Evolutionary conservation across 2,329 filamentous ascomycete species (phyloP), one percentile per base, ranked within the genome.

Genomic region (Sporothrix brunneoviolacea): DNA sequence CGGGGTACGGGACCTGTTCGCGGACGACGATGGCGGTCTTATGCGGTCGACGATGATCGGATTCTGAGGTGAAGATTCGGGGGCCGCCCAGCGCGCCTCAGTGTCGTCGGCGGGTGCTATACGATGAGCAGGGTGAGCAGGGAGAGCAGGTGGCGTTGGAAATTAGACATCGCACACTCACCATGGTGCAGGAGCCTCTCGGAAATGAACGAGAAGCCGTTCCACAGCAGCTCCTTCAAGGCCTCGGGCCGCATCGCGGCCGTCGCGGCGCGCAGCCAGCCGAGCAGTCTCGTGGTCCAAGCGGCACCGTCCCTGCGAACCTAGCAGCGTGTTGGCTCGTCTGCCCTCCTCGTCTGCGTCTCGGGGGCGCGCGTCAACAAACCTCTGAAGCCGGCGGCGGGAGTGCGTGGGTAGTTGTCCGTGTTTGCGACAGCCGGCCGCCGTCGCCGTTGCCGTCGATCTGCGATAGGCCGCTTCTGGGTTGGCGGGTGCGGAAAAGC

Each of bases 201-300:
- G 1, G 54, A 55, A 10, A 58, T 37, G 27, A 55, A 56, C 1
- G 54, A 53, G 28, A 54, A 44, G 54, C 56, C 54, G 33, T 56
- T 53, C 37, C 48, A 37, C 13, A 56, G 22, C 48, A 57, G 41
- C 41, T 54, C 52, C 16, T 38, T 48, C 21, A 54, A 8, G 19
- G 15, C 27, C n/a, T 48, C 56, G n/a, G 54, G 49, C 43, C 52
- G 52, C 56, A 57, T 57, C 39, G 51, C 53, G 36, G 54, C 50
- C 27, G 22, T 48, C 15, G 19, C 24, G 42, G 50, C 51, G 33
- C 50, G 49, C 24, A 50, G 50, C 54, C 54, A 54, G 45, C 24
- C 15, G 21, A 48, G 22, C n/a, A 45, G 44, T 18, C 15, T 32
- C 12, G 22, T 4, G 9, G 43, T 27, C 38, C 19, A 28, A 10